A percentile compares a stretch with the other conserved stretches of the same genome.
Evolutionary conservation across 768 basidiomycete genomes (phyloP).

Genomic region (Megacollybia marginata): DNA sequence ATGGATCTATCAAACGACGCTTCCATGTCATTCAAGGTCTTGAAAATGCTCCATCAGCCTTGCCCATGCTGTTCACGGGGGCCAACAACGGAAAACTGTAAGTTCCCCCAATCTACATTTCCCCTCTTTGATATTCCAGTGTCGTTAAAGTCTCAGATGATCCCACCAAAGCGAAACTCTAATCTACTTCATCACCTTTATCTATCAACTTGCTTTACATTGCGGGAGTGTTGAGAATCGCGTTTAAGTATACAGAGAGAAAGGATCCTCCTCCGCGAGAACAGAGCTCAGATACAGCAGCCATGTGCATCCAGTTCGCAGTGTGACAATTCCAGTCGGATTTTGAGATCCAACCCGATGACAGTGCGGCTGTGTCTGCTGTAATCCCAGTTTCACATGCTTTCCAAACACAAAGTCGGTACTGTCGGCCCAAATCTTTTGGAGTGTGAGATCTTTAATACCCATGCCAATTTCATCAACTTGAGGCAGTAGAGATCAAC

Average conservation of each 20-base stretch:
- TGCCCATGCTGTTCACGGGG: slow-evolving; percentile 67
- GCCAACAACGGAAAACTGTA: slow-evolving; percentile 76
- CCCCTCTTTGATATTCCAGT: slow-evolving; percentile 21
- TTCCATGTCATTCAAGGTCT: slow-evolving; percentile 77
- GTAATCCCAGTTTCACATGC: neutral
- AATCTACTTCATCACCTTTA: no score
- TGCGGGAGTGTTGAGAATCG: neutral
- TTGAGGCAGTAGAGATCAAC: no score
- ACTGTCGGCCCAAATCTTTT: slow-evolving; percentile 3
- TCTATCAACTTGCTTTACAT: no score
- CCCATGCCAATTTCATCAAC: no score
- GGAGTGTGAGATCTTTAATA: slow-evolving; percentile 2
- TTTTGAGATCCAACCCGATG: neutral
- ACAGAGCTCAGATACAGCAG: neutral
- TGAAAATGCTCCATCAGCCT: slow-evolving; percentile 62
- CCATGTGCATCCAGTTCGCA: neutral
- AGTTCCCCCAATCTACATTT: slow-evolving; percentile 9
- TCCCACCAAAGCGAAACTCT: slow-evolving; percentile 22
- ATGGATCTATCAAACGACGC: slow-evolving; percentile 70
- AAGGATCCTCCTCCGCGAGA: neutral
- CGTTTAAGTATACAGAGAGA: neutral
- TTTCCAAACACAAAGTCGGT: neutral
- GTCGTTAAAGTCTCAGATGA: slow-evolving; percentile 53
- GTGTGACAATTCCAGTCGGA: neutral
- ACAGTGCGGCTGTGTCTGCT: neutral